Percentiles rank a stretch among this genome's conserved stretches.
These are phyloP conservation scores for Avena sativa DNA, from an alignment of 176 grass and related monocot genomes.

Conservation along the genomic window DNA sequence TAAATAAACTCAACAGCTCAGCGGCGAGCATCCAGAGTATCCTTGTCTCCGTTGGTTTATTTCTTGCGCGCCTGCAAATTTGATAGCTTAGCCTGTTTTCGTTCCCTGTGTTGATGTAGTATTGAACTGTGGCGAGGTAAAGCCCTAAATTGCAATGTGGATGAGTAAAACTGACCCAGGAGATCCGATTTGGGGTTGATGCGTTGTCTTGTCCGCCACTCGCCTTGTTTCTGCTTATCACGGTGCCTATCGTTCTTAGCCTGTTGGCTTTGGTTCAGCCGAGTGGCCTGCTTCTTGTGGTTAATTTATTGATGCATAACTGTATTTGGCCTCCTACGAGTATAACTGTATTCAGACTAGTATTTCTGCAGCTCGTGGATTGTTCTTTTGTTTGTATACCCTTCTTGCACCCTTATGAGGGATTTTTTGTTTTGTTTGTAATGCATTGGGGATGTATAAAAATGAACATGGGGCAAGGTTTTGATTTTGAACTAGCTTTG, in stretches of 20 bases:
- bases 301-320: background rate
- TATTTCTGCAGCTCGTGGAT: background rate
- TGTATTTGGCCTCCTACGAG: background rate
- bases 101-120: slow-evolving; percentile 23
- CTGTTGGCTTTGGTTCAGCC: background rate
- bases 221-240: background rate
- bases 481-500: background rate
- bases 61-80: slow-evolving; percentile 9
- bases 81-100: background rate
- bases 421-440: background rate
- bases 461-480: background rate
- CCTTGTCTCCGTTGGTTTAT: slow-evolving; percentile 51
- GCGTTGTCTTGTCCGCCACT: background rate
- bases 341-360: background rate
- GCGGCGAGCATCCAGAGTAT: slow-evolving; percentile 96
- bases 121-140: background rate
- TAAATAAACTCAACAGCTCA: slow-evolving; percentile 85
- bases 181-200: background rate
- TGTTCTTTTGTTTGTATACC: background rate
- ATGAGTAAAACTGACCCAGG: background rate
- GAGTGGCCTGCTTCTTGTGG: background rate
- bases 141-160: slow-evolving; percentile 33
- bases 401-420: background rate
- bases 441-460: background rate
- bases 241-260: background rate